Conservation (phyloP, 306 rosid species). For the Dicorynia guianensis region DNA sequence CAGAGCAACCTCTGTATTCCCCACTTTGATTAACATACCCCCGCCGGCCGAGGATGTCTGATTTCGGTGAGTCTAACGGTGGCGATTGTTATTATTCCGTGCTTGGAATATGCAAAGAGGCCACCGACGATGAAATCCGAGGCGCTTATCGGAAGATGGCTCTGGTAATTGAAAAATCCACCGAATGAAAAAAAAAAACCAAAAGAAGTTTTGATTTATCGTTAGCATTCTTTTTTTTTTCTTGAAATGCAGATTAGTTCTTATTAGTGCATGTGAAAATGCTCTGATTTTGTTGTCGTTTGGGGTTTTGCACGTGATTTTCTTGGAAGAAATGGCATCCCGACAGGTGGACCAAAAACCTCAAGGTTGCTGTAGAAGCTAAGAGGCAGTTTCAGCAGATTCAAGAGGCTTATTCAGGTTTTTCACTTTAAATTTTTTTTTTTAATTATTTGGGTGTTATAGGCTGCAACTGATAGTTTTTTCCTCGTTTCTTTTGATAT, state of each 20-base stretch:
- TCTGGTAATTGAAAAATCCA: constrained; percentile 26
- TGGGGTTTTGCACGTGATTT: background rate
- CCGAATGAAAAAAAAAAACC: background rate
- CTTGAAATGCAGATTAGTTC: too few species aligned
- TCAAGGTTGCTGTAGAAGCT: constrained; percentile 47
- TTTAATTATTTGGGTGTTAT: too few species aligned
- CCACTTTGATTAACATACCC: background rate
- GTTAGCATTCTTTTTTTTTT: constrained; percentile 8
- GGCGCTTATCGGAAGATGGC: constrained; percentile 47
- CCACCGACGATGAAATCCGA: constrained; percentile 40
- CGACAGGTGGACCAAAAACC: constrained; percentile 46
- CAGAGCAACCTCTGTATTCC: background rate
- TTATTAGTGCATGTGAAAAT: background rate
- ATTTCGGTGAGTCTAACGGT: constrained; percentile 6
- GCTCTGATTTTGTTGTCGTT: constrained; percentile 10
- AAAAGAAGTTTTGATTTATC: background rate
- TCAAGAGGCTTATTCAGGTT: constrained; percentile 62
- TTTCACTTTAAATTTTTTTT: background rate
- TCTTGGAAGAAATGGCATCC: constrained; percentile 51
- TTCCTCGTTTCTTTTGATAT: background rate
- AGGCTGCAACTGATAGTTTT: background rate
- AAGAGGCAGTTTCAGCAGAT: constrained; percentile 47
- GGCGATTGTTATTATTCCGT: constrained; percentile 42
- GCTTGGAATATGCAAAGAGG: constrained; percentile 39
- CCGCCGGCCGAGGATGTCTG: constrained; percentile 13